Base-by-base conservation (phyloP, 768 basidiomycete species). In the Termitomyces sp. region DNA sequence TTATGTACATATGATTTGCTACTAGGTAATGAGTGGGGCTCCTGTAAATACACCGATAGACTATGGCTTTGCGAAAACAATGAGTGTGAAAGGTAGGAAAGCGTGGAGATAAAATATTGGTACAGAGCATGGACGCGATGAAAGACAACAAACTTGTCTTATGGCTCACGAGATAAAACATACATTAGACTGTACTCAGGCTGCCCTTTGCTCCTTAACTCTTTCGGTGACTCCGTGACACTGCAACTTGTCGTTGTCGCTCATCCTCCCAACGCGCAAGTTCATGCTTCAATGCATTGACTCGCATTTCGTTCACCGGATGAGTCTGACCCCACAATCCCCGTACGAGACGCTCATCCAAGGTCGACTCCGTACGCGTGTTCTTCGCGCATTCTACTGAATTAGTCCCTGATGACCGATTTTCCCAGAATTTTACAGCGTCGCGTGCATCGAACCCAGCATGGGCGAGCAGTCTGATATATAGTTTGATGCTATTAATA, bases 371-470 rank as follows among this genome's bases (percentile, higher is more conserved):
- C 17, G n/a, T 11, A n/a, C 10, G 5, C 10, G 49, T n/a, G 17
- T 50, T 74, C 28, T 54, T 60, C 17, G 66, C 64, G 69, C 83
- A 84, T 57, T 86, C 82, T 9, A 73, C 70, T 32, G 69, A 64
- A 41, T 70, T 3, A 35, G 34, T 62, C 23, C 75, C 72, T 23
- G 75, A 69, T 21, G 76, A 69, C 45, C 85, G 77, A 41, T 73
- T 70, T 66, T 92, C 85, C 91, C 95, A 98, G 68, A 97, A 96
- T 14, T 72, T 75, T 43, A 94, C 78, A 7, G 96, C 91, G 45
- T 77, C 75, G 35, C 87, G 82, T 3, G 95, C 90, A 72, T 97
- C 92, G 66, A 89, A 98, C 5, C 94, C 92, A 0, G 95, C 89
- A 66, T 93, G 82, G 0, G 95, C 93, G 35, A 99, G 83, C n/a